Percentiles rank a stretch among this genome's conserved stretches.
Conservation (phyloP, 306 rosid species). For the Arachis hypogaea region DNA sequence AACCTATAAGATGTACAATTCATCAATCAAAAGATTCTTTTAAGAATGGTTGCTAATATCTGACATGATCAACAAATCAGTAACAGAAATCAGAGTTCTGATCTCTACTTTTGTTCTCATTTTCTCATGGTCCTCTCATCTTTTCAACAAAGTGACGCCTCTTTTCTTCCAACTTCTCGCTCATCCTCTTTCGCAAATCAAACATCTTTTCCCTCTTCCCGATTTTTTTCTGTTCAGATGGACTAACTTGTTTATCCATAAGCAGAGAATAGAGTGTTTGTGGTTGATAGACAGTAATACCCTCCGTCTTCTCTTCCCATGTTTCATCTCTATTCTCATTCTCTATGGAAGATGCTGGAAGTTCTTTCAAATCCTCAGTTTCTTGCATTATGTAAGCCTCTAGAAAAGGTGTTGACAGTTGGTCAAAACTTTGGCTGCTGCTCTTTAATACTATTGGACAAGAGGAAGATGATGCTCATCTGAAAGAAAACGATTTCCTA, state of each 20-base stretch:
- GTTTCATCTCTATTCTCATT: constrained; percentile 31
- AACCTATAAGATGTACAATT: constrained; percentile 38
- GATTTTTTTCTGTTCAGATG: constrained; percentile 54
- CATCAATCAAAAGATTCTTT: constrained; percentile 34
- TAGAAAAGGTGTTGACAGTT: constrained; percentile 57
- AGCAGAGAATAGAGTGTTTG: constrained; percentile 31
- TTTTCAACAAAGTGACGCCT: constrained; percentile 80
- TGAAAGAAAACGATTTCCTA: constrained; percentile 42
- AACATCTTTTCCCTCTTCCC: constrained; percentile 81
- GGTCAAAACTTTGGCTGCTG: constrained; percentile 41
- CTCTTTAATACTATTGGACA: constrained; percentile 42
- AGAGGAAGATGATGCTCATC: constrained; percentile 35
- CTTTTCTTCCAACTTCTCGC: constrained; percentile 88
- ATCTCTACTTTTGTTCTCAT: constrained; percentile 8
- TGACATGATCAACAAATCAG: constrained; percentile 32
- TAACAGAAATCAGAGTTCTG: constrained; percentile 36
- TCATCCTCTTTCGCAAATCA: constrained; percentile 78
- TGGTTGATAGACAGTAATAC: constrained; percentile 40
- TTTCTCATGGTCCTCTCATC: constrained; percentile 75
- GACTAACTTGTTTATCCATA: constrained; percentile 36
- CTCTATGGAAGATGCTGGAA: constrained; percentile 39
- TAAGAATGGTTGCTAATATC: constrained; percentile 27
- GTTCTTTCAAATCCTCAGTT: constrained; percentile 40
- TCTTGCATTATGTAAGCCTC: constrained; percentile 44
- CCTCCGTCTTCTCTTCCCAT: constrained; percentile 42